Evolutionary conservation across 495 filamentous ascomycete species (phyloP).

Genomic region (Xylona heveae): DNA sequence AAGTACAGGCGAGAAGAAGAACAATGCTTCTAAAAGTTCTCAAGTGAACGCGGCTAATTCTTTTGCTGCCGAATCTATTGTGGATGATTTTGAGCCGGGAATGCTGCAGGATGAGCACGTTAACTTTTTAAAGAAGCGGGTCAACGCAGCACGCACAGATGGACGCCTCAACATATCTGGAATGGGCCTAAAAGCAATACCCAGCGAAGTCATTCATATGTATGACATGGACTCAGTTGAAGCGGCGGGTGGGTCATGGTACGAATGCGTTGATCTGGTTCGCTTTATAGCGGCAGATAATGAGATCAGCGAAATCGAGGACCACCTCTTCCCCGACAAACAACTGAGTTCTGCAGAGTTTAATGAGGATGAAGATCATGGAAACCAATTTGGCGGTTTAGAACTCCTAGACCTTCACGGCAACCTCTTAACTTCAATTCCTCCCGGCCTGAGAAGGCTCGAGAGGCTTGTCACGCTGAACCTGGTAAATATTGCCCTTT

Average conservation of each 20-base stretch:
- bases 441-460: conserved; percentile 53
- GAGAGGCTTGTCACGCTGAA: conserved; percentile 59
- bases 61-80: conserved; percentile 19
- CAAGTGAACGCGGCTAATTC: conserved; percentile 25
- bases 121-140: conserved; percentile 46
- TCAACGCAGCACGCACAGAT: conserved; percentile 53
- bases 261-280: conserved; percentile 81
- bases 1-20: conserved; percentile 7
- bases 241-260: conserved; percentile 47
- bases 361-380: conserved; percentile 38
- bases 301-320: conserved; percentile 52
- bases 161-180: conserved; percentile 81
- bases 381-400: conserved; percentile 64
- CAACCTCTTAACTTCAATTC: conserved; percentile 51
- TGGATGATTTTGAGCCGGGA: conserved; percentile 11
- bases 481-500: conserved; percentile 24
- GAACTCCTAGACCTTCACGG: conserved; percentile 72
- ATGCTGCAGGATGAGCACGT: conserved; percentile 20
- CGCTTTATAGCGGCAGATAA: conserved; percentile 84
- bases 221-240: conserved; percentile 36
- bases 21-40: conserved; percentile 1
- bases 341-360: conserved; percentile 17
- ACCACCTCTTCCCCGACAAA: conserved; percentile 56
- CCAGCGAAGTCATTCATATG: conserved; percentile 73
- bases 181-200: conserved; percentile 61